phyloP scores from a whole-genome alignment of 1,139 yeast species.

The Debaryomycetaceae sp. region DNA sequence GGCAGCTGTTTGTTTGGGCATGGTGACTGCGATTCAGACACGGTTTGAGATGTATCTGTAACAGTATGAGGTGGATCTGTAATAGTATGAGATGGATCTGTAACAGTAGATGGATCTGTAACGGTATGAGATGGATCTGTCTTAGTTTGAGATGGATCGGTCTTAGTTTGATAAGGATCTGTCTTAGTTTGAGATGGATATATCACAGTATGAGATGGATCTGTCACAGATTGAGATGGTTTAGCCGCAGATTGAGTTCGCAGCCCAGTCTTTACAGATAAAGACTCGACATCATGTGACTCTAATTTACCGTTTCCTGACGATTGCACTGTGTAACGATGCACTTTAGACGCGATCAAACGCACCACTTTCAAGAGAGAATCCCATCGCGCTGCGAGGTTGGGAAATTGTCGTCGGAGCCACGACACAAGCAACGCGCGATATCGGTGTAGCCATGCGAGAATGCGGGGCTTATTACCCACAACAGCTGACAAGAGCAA shows the following conservation, averaged over 20 bases:
- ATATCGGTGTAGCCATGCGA: constrained; percentile 19
- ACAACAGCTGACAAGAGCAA: constrained; percentile 28
- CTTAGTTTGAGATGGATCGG: constrained; percentile 1
- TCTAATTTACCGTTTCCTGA: constrained; percentile 3
- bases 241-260: background rate
- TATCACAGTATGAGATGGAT: no score
- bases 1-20: background rate
- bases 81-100: no score
- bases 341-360: no score
- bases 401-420: background rate
- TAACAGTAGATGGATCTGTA: no score
- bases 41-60: no score
- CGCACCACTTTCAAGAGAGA: constrained; percentile 5
- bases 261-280: constrained; percentile 2
- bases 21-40: background rate
- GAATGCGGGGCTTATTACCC: constrained; percentile 27
- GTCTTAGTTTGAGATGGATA: constrained; percentile 1
- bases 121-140: no score
- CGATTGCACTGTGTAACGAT: constrained; percentile 9
- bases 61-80: no score
- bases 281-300: constrained; percentile 6
- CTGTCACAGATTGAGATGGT: background rate
- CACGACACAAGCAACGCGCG: constrained; percentile 10
- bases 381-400: constrained; percentile 6
- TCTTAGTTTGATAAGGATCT: no score